Base-by-base conservation (phyloP, 441 rosid species). In the Corymbia calophylla region DNA sequence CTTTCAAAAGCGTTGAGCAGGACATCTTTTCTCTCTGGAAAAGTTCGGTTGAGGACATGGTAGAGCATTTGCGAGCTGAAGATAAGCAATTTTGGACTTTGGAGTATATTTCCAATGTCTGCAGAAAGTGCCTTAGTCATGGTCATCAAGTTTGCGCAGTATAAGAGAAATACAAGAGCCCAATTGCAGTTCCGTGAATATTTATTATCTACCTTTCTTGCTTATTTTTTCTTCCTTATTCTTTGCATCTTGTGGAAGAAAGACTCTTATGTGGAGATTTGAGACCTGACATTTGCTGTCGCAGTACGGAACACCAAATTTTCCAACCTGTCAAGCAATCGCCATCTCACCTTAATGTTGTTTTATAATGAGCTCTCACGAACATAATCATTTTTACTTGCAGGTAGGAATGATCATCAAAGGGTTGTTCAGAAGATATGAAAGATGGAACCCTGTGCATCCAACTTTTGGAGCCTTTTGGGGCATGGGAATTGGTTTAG, bases 381-480 rank as follows among this genome's bases (percentile, higher is more conserved):
- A 77, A 77, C 51, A 18, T 32, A 27, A 48, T 84, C 29, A 47
- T 64, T 12, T 86, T 66, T 87, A 77, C 18, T 89, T 21, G 88
- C 93, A 94, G 96, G 96, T 89, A 86, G 64, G 87, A 87, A 97
- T 96, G 99, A 95, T 97, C 89, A 95, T 97, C 64, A 97, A 97
- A 91, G 97, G 99, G 87, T 77, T 96, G 89, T 96, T 95, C 53
- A 92, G 98, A 91, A 94, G 97, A 92, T 96, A 97, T 85, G 88
- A 95, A 91, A 96, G 97, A 91, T 96, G 99, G 99, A 97, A 96
- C 91, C 99, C 99, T 10, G 99, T 97, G 90, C 99, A 97, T 92
- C 99, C 99, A 44, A 95, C 99, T 18, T 88, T 89, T 60, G 99
- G 99, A 90, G 95, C 99, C 23, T 97, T 97, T 90, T 97, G 99